A percentile compares a stretch with the other conserved stretches of the same genome.
phyloP scores from a whole-genome alignment of 129 eudicot species.

The Helianthus annuus region DNA sequence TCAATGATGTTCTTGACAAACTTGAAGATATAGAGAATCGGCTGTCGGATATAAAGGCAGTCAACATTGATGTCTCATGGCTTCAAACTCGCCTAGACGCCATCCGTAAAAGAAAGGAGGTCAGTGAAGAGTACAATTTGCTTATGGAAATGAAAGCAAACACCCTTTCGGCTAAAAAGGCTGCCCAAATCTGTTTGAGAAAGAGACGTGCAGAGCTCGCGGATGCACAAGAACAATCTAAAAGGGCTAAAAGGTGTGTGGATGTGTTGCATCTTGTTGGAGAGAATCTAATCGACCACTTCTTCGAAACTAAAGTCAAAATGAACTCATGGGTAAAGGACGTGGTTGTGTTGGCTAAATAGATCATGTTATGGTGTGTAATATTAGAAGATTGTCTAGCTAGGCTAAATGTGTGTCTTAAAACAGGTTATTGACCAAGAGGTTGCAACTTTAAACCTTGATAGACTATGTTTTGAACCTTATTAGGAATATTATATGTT shows the following conservation, averaged over 20 bases:
- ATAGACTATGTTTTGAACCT: too few relatives aligned
- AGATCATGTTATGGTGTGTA: too few relatives aligned
- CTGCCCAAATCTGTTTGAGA: constrained; percentile 28
- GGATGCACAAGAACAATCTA: constrained; percentile 26
- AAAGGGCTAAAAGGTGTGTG: constrained; percentile 31
- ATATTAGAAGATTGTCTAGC: too few relatives aligned
- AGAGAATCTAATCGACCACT: constrained; percentile 20
- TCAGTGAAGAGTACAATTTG: not conserved
- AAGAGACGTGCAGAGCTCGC: constrained; percentile 24
- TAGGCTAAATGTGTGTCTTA: too few relatives aligned
- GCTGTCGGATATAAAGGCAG: constrained; percentile 26
- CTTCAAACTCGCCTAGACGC: constrained; percentile 15
- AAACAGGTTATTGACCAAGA: too few relatives aligned
- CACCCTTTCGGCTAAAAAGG: constrained; percentile 19
- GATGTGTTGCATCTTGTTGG: constrained; percentile 27
- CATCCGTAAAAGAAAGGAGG: constrained; percentile 9
- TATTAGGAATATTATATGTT: too few relatives aligned
- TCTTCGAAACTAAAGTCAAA: constrained; percentile 24
- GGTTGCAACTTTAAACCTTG: too few relatives aligned
- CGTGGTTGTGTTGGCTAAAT: not conserved
- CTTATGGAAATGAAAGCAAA: constrained; percentile 25
- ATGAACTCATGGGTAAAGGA: constrained; percentile 19
- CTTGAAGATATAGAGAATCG: constrained; percentile 20
- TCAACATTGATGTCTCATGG: constrained; percentile 37
- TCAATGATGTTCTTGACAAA: not conserved